Evolutionary conservation across 1,139 yeast species (phyloP).

Genomic region (Pichia sp.): DNA sequence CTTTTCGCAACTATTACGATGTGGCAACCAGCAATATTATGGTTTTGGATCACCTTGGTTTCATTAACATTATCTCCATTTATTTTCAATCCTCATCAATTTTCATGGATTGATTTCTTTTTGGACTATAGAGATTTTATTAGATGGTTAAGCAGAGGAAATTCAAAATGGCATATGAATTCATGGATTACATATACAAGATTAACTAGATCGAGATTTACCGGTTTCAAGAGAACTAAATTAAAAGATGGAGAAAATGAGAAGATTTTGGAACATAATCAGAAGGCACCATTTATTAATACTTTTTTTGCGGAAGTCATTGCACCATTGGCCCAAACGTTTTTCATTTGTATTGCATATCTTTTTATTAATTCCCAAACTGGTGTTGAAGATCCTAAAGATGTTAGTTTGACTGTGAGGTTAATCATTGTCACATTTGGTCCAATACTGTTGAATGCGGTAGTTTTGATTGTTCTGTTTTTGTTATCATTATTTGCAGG

Average conservation of each 20-base stretch:
- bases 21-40: slow-evolving; percentile 75
- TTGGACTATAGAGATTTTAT: slow-evolving; percentile 67
- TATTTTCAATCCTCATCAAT: slow-evolving; percentile 85
- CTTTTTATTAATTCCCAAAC: slow-evolving; percentile 70
- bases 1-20: slow-evolving; percentile 63
- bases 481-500: slow-evolving; percentile 47
- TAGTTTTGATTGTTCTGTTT: slow-evolving; percentile 43
- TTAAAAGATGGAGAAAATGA: slow-evolving; percentile 8
- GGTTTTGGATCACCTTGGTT: slow-evolving; percentile 81
- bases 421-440: slow-evolving; percentile 46
- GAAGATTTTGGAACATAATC: slow-evolving; percentile 16
- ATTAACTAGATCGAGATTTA: slow-evolving; percentile 52
- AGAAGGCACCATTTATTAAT: slow-evolving; percentile 43
- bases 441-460: slow-evolving; percentile 52
- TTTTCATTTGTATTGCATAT: slow-evolving; percentile 54
- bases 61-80: slow-evolving; percentile 79
- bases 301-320: slow-evolving; percentile 54
- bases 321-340: slow-evolving; percentile 44
- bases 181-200: slow-evolving; percentile 67
- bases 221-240: slow-evolving; percentile 58
- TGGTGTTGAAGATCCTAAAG: slow-evolving; percentile 48
- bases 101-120: slow-evolving; percentile 64
- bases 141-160: slow-evolving; percentile 70
- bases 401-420: slow-evolving; percentile 54
- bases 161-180: slow-evolving; percentile 42